phyloP scores from a whole-genome alignment of 2,329 filamentous ascomycete species.

The Scortechinia acanthostroma region DNA sequence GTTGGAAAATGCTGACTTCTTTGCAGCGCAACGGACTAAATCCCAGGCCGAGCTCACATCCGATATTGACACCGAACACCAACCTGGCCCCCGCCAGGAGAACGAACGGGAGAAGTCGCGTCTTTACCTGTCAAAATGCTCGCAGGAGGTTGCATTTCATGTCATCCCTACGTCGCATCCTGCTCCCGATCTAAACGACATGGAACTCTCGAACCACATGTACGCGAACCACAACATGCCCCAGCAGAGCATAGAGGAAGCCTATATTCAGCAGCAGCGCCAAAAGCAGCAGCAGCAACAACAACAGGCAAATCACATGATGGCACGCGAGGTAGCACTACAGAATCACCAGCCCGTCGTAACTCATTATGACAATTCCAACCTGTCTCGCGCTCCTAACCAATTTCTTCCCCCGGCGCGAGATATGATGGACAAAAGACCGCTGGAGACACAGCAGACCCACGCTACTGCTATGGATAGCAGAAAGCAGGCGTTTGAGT shows the following conservation, averaged over 20 bases:
- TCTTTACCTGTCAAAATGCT: not conserved
- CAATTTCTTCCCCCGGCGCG: not conserved
- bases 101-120: constrained; percentile 1
- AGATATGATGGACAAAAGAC: not conserved
- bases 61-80: not conserved
- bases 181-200: not conserved
- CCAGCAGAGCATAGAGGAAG: constrained; percentile 2
- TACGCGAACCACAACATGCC: not conserved
- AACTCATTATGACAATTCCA: not conserved
- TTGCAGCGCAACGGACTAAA: not conserved
- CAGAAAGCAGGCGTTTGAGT: not conserved
- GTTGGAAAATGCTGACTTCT: not conserved
- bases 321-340: not conserved
- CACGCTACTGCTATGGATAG: not conserved
- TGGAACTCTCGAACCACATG: not conserved
- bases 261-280: not conserved
- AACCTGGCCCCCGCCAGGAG: not conserved
- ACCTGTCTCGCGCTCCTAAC: not conserved
- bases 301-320: not conserved
- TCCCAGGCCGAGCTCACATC: not conserved
- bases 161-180: constrained; percentile 1
- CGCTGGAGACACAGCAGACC: not conserved
- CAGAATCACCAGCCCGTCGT: not conserved
- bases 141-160: not conserved
- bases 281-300: not conserved